A percentile compares a stretch with the other conserved stretches of the same genome.
Conservation (phyloP, 2,329 filamentous ascomycete genomes). For the Colletotrichum kahawae region DNA sequence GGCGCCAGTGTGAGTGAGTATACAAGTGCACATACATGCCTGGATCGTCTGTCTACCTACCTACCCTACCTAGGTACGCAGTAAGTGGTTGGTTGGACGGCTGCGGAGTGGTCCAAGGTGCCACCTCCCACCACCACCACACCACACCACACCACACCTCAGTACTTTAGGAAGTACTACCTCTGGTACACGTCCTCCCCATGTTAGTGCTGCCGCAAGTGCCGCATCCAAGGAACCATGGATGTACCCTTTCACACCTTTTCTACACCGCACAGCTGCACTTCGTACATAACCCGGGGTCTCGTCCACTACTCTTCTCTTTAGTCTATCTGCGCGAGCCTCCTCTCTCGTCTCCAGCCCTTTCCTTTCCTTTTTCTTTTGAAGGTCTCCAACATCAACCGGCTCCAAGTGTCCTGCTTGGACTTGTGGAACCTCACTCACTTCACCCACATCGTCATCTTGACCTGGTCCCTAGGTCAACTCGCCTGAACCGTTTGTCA, state of each 20-base stretch:
- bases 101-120: conserved; percentile 8
- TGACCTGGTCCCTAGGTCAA: background rate
- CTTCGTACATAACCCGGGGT: conserved; percentile 12
- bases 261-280: background rate
- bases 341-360: conserved; percentile 1
- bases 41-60: background rate
- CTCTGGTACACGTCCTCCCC: background rate
- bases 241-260: background rate
- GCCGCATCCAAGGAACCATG: conserved; percentile 10
- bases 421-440: conserved; percentile 5
- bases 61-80: too few species aligned
- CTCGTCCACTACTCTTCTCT: background rate
- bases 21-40: background rate
- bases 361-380: background rate
- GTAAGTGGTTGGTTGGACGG: background rate
- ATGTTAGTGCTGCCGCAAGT: conserved; percentile 20
- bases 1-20: background rate
- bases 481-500: conserved; percentile 9
- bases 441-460: background rate
- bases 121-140: conserved; percentile 2
- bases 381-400: background rate
- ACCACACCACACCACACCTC: too few species aligned
- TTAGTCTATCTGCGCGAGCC: background rate
- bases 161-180: too few species aligned
- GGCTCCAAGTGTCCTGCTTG: background rate